phyloP scores from a whole-genome alignment of 805 yeast genomes.

The Candida easanensis region DNA sequence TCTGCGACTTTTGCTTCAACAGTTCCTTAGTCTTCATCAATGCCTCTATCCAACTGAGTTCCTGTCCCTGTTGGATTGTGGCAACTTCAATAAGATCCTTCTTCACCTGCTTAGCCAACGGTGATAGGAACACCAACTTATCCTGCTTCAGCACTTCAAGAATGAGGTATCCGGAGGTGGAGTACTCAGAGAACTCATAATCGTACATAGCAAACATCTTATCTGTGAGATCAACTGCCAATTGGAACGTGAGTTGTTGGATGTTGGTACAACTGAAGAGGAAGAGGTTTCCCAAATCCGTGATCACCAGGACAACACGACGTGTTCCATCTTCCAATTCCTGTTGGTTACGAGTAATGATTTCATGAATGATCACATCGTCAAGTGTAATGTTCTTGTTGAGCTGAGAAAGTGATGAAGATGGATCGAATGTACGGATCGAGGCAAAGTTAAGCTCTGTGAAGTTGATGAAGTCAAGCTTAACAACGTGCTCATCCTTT shows the following conservation, averaged over 20 bases:
- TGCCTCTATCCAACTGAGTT: slow-evolving; percentile 67
- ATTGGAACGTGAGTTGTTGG: slow-evolving; percentile 10
- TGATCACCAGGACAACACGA: slow-evolving; percentile 31
- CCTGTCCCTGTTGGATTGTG: slow-evolving; percentile 38
- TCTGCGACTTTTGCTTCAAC: slow-evolving; percentile 31
- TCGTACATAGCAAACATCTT: slow-evolving; percentile 71
- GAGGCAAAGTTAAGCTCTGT: slow-evolving; percentile 18
- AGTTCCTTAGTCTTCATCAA: slow-evolving; percentile 63
- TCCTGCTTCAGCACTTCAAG: slow-evolving; percentile 58
- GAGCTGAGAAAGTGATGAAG: slow-evolving; percentile 8
- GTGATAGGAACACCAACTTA: slow-evolving; percentile 53
- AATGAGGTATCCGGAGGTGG: slow-evolving; percentile 58
- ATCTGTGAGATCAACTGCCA: slow-evolving; percentile 45
- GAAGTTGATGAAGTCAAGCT: slow-evolving; percentile 23
- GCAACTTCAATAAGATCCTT: slow-evolving; percentile 28
- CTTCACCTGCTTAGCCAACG: slow-evolving; percentile 28
- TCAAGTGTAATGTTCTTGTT: slow-evolving; percentile 16
- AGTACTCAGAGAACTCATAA: slow-evolving; percentile 66
- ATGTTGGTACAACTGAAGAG: slow-evolving; percentile 26
- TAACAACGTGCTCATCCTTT: slow-evolving; percentile 24
- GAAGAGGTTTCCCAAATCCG: slow-evolving; percentile 33
- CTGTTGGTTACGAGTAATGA: slow-evolving; percentile 27
- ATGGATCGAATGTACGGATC: slow-evolving; percentile 19
- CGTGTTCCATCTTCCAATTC: slow-evolving; percentile 21
- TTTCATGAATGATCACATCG: slow-evolving; percentile 32